Conservation (phyloP, 2,329 filamentous ascomycete species). For the Microascus cirrosus region DNA sequence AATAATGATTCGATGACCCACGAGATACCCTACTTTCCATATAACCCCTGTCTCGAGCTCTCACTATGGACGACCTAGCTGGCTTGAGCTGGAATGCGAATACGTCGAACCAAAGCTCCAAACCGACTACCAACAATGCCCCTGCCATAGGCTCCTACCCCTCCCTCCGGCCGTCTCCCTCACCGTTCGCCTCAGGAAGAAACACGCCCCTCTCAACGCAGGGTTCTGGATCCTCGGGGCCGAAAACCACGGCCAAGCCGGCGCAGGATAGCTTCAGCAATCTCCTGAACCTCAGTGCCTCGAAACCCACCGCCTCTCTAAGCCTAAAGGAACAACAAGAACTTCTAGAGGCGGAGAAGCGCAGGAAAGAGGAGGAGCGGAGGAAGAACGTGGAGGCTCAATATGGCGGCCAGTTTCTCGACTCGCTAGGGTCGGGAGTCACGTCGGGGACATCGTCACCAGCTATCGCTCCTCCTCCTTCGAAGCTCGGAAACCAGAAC, state of each 20-base stretch:
- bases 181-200: conserved; percentile 41
- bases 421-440: conserved; percentile 50
- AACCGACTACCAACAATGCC: conserved; percentile 27
- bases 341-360: conserved; percentile 52
- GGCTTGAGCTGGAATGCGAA: conserved; percentile 46
- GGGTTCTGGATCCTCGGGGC: conserved; percentile 26
- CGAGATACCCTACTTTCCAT: neutral
- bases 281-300: conserved; percentile 50
- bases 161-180: conserved; percentile 43
- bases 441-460: conserved; percentile 36
- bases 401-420: conserved; percentile 72
- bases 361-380: conserved; percentile 63
- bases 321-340: conserved; percentile 69
- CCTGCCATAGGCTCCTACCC: conserved; percentile 33
- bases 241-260: conserved; percentile 36
- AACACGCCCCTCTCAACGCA: conserved; percentile 45
- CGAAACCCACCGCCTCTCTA: conserved; percentile 57
- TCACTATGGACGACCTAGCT: conserved; percentile 50
- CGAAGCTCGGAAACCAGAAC: conserved; percentile 12
- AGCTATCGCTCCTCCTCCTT: conserved; percentile 14
- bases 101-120: conserved; percentile 21
- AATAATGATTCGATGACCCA: conserved; percentile 1
- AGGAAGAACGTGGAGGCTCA: conserved; percentile 61
- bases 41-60: neutral
- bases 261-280: conserved; percentile 68